Evolutionary conservation across 257 asterid genomes (phyloP).

Genomic region (Asclepias syriaca): DNA sequence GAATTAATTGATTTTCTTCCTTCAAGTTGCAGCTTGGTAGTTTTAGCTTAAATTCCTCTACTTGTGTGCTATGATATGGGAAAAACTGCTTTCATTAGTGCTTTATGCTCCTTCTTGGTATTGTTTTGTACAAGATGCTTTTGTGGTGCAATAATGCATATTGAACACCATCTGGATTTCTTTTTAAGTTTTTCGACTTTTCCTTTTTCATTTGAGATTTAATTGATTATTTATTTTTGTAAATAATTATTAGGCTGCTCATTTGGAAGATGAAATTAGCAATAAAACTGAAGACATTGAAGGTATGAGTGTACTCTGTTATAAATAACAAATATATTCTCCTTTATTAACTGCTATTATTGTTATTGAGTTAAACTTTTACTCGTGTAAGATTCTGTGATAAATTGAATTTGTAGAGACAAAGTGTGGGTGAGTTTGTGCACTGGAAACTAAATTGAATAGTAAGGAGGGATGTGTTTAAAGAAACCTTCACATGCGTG

Average conservation of each 20-base stretch:
- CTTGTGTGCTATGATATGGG: not conserved
- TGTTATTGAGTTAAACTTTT: not conserved
- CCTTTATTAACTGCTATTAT: not conserved
- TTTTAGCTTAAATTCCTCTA: not conserved
- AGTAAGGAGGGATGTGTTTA: not conserved
- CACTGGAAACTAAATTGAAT: not conserved
- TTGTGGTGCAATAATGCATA: not conserved
- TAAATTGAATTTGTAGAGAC: not conserved
- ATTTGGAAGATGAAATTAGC: slow-evolving; percentile 32
- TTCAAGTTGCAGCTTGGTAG: not conserved
- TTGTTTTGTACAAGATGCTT: not conserved
- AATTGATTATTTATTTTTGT: slow-evolving; percentile 17
- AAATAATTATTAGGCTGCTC: slow-evolving; percentile 32
- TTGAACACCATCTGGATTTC: not conserved
- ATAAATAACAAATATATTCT: not conserved
- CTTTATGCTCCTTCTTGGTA: not conserved
- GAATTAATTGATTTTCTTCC: not conserved
- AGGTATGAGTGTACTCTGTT: not conserved
- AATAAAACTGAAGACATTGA: slow-evolving; percentile 32
- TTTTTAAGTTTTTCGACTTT: not conserved
- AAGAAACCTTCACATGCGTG: not conserved
- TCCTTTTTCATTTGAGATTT: not conserved
- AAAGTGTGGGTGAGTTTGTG: not conserved
- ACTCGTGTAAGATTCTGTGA: not conserved
- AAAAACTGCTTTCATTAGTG: not conserved